Conservation (phyloP, 2,329 filamentous ascomycete genomes). For the Exserohilum turcica region DNA sequence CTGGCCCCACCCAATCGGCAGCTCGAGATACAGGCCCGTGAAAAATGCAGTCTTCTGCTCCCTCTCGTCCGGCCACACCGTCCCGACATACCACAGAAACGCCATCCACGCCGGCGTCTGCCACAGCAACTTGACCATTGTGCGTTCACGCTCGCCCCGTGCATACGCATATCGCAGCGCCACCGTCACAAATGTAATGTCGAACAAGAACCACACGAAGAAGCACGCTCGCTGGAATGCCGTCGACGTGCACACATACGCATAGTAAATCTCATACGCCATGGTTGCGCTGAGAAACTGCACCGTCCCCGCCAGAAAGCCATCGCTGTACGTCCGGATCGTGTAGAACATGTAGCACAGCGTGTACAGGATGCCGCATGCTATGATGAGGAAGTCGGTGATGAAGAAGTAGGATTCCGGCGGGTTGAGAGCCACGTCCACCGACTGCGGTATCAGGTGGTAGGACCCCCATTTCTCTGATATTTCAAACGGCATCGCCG, state of each 20-base stretch:
- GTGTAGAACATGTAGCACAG: conserved; percentile 52
- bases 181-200: conserved; percentile 43
- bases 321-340: conserved; percentile 44
- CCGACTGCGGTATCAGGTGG: conserved; percentile 59
- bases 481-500: conserved; percentile 39
- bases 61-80: conserved; percentile 46
- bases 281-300: conserved; percentile 41
- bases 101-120: conserved; percentile 37
- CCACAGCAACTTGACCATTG: conserved; percentile 31
- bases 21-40: conserved; percentile 46
- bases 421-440: conserved; percentile 49
- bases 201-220: conserved; percentile 48
- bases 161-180: conserved; percentile 40
- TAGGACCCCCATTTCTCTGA: conserved; percentile 47
- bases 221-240: conserved; percentile 45
- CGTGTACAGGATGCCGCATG: conserved; percentile 49
- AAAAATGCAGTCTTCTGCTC: conserved; percentile 51
- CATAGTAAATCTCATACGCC: conserved; percentile 51
- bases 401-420: conserved; percentile 50
- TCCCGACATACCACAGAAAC: conserved; percentile 35
- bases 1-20: conserved; percentile 48
- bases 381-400: conserved; percentile 50
- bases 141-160: conserved; percentile 23
- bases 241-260: conserved; percentile 43
- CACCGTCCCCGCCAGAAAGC: conserved; percentile 41